Percentiles rank a stretch among this genome's conserved stretches.
These are phyloP conservation scores for Colletotrichum sp. DNA, from an alignment of 2,329 filamentous ascomycete genomes.

Conservation along the genomic window DNA sequence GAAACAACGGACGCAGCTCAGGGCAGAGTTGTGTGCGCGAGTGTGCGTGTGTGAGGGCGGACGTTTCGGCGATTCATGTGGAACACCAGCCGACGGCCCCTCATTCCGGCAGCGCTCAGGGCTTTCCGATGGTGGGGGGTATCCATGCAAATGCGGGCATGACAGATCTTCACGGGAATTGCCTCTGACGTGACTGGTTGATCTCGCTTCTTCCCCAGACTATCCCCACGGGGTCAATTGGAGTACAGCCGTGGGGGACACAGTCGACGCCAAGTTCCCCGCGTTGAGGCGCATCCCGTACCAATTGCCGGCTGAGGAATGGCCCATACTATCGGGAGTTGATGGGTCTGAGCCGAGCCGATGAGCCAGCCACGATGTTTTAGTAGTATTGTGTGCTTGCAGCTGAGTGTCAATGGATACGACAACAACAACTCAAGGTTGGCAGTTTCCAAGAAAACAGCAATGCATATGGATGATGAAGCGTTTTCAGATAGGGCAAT, in stretches of 20 bases:
- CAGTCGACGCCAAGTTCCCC: not conserved
- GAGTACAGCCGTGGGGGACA: not conserved
- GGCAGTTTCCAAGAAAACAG: not conserved
- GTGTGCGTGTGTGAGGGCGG: not conserved
- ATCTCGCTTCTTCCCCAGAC: not conserved
- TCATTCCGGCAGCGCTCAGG: not conserved
- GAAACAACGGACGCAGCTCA: not conserved
- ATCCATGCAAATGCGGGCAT: not conserved
- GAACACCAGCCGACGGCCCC: not conserved
- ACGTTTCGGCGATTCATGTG: not conserved
- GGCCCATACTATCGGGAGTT: not conserved
- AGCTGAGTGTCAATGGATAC: not conserved
- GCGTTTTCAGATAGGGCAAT: not conserved
- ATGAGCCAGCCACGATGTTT: not conserved
- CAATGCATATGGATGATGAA: not conserved
- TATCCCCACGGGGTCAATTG: not conserved
- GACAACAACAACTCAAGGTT: not conserved
- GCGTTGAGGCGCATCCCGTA: not conserved
- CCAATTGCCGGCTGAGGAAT: not conserved
- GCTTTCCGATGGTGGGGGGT: not conserved
- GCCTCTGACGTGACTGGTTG: not conserved
- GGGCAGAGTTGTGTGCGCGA: not conserved
- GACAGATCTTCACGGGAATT: not conserved
- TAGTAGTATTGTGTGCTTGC: not conserved
- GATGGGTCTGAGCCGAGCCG: slow-evolving; percentile 9